phyloP scores from a whole-genome alignment of 495 filamentous ascomycete species.

The Parachaetomium inaequale region DNA sequence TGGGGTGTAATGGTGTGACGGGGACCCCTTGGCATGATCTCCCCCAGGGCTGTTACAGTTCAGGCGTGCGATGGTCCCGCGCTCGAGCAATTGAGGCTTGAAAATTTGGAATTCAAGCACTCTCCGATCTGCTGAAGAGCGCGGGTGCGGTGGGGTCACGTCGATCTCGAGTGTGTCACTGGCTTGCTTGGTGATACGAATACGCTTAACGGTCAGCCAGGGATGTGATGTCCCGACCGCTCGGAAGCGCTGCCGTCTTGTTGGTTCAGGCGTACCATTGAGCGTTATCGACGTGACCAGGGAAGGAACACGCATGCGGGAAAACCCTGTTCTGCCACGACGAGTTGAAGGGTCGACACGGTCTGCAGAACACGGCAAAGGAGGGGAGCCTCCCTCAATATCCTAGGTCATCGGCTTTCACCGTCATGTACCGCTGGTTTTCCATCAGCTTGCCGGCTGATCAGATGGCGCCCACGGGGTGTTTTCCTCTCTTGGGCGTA shows the following conservation, averaged over 20 bases:
- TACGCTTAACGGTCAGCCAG: background rate
- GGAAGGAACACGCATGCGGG: background rate
- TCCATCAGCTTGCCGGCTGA: background rate
- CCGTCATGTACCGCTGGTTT: background rate
- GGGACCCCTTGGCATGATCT: conserved; percentile 25
- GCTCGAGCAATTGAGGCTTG: background rate
- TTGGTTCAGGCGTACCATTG: background rate
- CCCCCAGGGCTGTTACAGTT: conserved; percentile 20
- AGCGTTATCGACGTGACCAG: background rate
- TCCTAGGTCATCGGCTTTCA: background rate
- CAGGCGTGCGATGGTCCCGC: conserved; percentile 3
- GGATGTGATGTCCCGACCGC: background rate
- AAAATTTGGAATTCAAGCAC: background rate
- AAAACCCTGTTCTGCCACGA: background rate
- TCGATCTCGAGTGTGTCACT: background rate
- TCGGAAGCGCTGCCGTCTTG: conserved; percentile 9
- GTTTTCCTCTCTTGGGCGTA: background rate
- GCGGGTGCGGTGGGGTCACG: background rate
- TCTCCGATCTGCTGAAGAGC: background rate
- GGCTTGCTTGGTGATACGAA: too few species aligned
- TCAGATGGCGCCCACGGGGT: background rate
- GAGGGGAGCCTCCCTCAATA: background rate
- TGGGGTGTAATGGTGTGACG: conserved; percentile 13
- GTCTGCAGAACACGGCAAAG: background rate
- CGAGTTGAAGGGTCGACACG: background rate